Conservation (phyloP, 2,329 filamentous ascomycete species). For the Microdochium trichocladiopsis region DNA sequence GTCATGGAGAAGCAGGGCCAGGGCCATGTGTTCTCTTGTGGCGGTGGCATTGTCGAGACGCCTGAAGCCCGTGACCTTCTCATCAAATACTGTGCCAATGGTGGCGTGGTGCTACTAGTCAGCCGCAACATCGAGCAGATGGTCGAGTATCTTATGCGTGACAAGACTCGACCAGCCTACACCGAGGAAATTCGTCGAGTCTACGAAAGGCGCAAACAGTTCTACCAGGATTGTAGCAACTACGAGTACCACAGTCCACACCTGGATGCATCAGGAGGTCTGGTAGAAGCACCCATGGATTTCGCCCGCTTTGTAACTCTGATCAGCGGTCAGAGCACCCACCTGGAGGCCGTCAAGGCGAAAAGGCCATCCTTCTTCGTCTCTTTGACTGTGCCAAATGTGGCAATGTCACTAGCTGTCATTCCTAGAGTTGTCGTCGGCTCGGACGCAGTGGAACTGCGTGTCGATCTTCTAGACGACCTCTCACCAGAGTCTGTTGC, state of each 20-base stretch:
- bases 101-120: constrained; percentile 80
- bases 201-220: constrained; percentile 80
- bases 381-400: constrained; percentile 74
- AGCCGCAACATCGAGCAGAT: constrained; percentile 83
- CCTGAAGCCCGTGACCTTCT: constrained; percentile 73
- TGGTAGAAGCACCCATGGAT: constrained; percentile 50
- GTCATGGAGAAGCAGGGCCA: constrained; percentile 68
- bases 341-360: constrained; percentile 46
- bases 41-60: constrained; percentile 86
- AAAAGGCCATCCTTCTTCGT: constrained; percentile 86
- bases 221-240: constrained; percentile 91
- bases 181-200: constrained; percentile 88
- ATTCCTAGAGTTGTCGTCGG: constrained; percentile 73
- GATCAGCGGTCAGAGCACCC: constrained; percentile 57
- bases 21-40: constrained; percentile 84
- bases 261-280: constrained; percentile 28
- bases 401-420: constrained; percentile 55
- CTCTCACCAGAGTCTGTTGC: constrained; percentile 69
- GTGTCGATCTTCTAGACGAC: constrained; percentile 84
- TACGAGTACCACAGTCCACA: constrained; percentile 85
- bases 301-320: constrained; percentile 67
- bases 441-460: constrained; percentile 85
- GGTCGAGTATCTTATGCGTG: constrained; percentile 78
- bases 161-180: constrained; percentile 88
- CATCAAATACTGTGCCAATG: constrained; percentile 61